Evolutionary conservation across 1,284 basidiomycete species (phyloP).

Genomic region (Fomitopsis pinicola): DNA sequence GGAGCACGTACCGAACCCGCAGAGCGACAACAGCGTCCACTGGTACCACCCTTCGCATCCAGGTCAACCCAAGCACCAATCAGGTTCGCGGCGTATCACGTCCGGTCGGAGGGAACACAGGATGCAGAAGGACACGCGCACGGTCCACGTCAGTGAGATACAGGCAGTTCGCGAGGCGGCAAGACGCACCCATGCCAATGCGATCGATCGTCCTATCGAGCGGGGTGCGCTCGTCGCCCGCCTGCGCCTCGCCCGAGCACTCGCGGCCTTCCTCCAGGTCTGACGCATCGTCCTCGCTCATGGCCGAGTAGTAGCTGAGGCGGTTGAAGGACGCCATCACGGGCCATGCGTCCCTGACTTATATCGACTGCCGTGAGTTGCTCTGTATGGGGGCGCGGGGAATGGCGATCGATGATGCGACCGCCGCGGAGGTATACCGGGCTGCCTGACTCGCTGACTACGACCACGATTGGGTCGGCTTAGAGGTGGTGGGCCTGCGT

Average conservation of each 20-base stretch:
- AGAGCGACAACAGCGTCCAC: conserved; percentile 76
- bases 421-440: background rate
- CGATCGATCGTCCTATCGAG: conserved; percentile 85
- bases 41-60: conserved; percentile 60
- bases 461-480: background rate
- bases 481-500: background rate
- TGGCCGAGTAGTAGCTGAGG: conserved; percentile 21
- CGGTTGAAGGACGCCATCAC: conserved; percentile 13
- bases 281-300: conserved; percentile 11
- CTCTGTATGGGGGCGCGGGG: background rate
- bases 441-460: background rate
- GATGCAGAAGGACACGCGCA: too few species aligned
- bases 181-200: conserved; percentile 76
- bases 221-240: conserved; percentile 57
- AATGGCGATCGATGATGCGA: conserved; percentile 1
- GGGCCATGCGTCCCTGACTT: background rate
- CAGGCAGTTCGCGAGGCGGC: background rate
- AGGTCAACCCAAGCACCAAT: background rate
- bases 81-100: background rate
- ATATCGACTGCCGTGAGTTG: background rate
- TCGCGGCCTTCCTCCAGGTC: conserved; percentile 16
- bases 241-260: conserved; percentile 13
- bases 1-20: conserved; percentile 72
- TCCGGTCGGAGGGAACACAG: conserved; percentile 5
- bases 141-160: background rate